A percentile compares a stretch with the other conserved stretches of the same genome.
Evolutionary conservation across 2,329 filamentous ascomycete genomes (phyloP).

Genomic region (Neoscytalidium dimidiatum): DNA sequence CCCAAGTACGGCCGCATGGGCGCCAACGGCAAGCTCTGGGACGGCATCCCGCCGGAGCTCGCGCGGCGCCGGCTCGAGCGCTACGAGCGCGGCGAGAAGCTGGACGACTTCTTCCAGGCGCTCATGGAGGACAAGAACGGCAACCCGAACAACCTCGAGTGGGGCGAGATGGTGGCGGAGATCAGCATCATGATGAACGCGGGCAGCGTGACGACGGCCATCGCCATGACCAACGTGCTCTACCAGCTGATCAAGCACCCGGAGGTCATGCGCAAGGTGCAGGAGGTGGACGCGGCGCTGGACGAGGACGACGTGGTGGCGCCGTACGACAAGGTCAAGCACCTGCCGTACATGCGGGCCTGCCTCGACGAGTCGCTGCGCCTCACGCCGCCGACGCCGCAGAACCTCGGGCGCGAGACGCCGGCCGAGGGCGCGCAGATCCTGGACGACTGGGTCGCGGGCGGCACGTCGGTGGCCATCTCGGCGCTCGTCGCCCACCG

Average conservation of each 20-base stretch:
- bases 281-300: constrained; percentile 24
- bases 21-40: constrained; percentile 5
- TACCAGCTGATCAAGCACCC: constrained; percentile 42
- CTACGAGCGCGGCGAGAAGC: constrained; percentile 35
- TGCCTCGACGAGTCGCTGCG: constrained; percentile 34
- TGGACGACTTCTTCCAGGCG: constrained; percentile 17
- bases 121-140: constrained; percentile 17
- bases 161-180: constrained; percentile 12
- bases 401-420: constrained; percentile 32
- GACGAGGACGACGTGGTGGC: constrained; percentile 22
- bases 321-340: constrained; percentile 25
- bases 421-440: constrained; percentile 25
- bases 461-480: constrained; percentile 38
- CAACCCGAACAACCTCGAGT: not conserved
- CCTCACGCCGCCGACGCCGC: constrained; percentile 24
- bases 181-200: constrained; percentile 26
- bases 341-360: constrained; percentile 32
- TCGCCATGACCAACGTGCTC: constrained; percentile 34
- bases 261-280: constrained; percentile 26
- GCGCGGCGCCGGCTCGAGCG: constrained; percentile 47
- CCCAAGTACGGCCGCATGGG: constrained; percentile 42
- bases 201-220: constrained; percentile 39
- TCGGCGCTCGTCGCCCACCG: constrained; percentile 44
- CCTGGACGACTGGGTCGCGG: constrained; percentile 33
- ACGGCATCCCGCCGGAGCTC: constrained; percentile 47